A percentile compares a stretch with the other conserved stretches of the same genome.
Evolutionary conservation across 2,329 filamentous ascomycete genomes (phyloP).

Genomic region (Penicillium brasilianum): DNA sequence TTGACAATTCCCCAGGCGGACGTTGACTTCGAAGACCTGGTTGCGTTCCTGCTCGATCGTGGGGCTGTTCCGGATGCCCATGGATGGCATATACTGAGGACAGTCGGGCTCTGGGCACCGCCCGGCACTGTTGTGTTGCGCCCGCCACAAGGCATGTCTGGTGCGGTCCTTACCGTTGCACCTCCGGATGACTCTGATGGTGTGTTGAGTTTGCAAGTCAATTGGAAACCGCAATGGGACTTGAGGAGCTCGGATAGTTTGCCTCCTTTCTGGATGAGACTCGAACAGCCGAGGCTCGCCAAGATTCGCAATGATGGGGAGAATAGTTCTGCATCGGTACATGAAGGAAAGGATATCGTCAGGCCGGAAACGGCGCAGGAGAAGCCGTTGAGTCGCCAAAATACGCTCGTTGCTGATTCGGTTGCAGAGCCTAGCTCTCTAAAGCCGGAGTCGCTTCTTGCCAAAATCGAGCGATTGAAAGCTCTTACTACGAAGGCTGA

Average conservation of each 20-base stretch:
- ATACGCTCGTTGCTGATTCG: background rate
- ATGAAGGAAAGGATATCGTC: background rate
- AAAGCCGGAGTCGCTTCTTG: background rate
- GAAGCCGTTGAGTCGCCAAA: conserved; percentile 2
- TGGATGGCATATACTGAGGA: conserved; percentile 12
- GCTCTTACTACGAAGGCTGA: background rate
- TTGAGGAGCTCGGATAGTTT: background rate
- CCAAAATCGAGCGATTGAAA: background rate
- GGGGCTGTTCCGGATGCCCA: conserved; percentile 11
- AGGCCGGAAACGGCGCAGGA: background rate
- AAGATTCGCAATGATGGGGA: background rate
- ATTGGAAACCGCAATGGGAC: conserved; percentile 3
- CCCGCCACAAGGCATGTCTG: conserved; percentile 7
- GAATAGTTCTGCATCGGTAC: background rate
- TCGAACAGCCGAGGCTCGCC: background rate
- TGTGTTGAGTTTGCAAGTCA: conserved; percentile 10
- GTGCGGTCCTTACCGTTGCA: conserved; percentile 6
- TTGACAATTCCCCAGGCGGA: conserved; percentile 11
- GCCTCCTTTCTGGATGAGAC: conserved; percentile 5
- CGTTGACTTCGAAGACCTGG: conserved; percentile 10
- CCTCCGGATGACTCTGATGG: conserved; percentile 11
- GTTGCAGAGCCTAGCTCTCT: background rate
- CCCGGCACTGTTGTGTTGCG: conserved; percentile 11
- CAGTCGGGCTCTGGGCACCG: conserved; percentile 11
- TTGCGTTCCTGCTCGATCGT: conserved; percentile 13